Percentiles rank a stretch among this genome's conserved stretches.
Conservation (phyloP, 345 rosid species). For the Capsella bursapastoris region DNA sequence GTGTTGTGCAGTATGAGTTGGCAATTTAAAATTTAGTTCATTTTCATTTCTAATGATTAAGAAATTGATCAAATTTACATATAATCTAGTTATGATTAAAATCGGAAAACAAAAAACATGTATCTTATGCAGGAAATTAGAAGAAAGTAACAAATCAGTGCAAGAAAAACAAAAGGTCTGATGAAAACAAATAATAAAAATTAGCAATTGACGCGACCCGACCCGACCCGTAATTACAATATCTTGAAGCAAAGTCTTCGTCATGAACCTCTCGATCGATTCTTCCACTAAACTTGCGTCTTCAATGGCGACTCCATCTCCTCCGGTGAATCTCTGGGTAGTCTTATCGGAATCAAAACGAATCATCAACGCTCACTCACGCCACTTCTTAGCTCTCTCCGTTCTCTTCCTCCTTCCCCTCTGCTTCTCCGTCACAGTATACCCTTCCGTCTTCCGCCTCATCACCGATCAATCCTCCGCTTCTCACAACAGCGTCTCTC, state of each 20-base stretch:
- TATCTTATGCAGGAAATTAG: too few relatives aligned
- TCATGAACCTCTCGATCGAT: not conserved
- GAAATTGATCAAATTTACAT: too few relatives aligned
- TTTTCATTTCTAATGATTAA: too few relatives aligned
- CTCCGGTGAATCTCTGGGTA: conserved; percentile 45
- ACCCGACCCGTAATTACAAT: not conserved
- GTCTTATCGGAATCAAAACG: conserved; percentile 63
- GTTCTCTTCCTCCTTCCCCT: conserved; percentile 78
- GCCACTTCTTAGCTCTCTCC: conserved; percentile 90
- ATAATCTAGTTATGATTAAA: too few relatives aligned
- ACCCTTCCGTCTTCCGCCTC: conserved; percentile 58
- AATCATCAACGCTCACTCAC: conserved; percentile 75
- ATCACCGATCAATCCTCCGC: conserved; percentile 44
- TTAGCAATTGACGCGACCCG: not conserved
- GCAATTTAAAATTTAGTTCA: too few relatives aligned
- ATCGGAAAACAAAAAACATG: too few relatives aligned
- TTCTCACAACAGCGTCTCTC: conserved; percentile 39
- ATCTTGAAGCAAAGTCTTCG: conserved; percentile 6
- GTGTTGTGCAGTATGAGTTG: too few relatives aligned
- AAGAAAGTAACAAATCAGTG: too few relatives aligned
- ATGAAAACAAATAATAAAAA: too few relatives aligned
- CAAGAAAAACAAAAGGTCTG: too few relatives aligned
- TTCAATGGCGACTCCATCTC: conserved; percentile 39
- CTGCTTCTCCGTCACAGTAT: conserved; percentile 59
- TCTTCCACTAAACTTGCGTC: not conserved